Evolutionary conservation across 2,329 filamentous ascomycete species (phyloP), one percentile per base, ranked within the genome.

Genomic region (Arthrobotrys iridis): DNA sequence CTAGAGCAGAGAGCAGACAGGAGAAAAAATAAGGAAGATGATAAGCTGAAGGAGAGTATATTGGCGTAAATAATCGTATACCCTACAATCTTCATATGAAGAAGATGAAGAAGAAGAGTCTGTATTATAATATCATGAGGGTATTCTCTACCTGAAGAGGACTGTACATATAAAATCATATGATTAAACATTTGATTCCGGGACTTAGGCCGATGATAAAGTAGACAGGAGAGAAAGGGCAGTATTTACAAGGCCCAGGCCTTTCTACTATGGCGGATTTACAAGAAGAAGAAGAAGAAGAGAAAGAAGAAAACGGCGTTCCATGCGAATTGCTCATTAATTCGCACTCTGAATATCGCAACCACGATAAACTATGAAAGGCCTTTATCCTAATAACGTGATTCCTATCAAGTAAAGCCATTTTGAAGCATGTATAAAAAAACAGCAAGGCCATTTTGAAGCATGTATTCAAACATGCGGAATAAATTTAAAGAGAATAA

Each of bases 1-100:
- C 52, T 64, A 22, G 18, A 43, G 24, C 55, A 65, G 24, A 63
- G 71, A 35, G 46, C 43, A 4, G 52, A 57, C 26, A 62, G 52
- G 57, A 66, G 62, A 55, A 37, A 35, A 28, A 30, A 15, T 2
- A 62, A 35, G 13, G 20, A 45, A 1, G 28, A 28, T n/a, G 30
- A 41, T 3, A n/a, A 40, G 11, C 33, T 30, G 15, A 26, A 65
- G 45, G 30, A 8, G n/a, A 26, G 41, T 10, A 52, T 70, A 33
- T 8, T 70, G 10, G 33, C 64, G 7, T 37, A 37, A 41, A 8
- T 10, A 2, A 15, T 37, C 24, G 52, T 41, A 60, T 52, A 52
- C 46, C 28, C 7, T 35, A 22, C 11, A 20, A 4, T 28, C 50
- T 35, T 18, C n/a, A n/a, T n/a, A 18, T 8, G 10, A 37, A 37